Percentiles rank a stretch among this genome's conserved stretches.
These are phyloP conservation scores for sorghum (Sorghum bicolor) DNA, from an alignment of 176 grass and related monocot genomes.

Conservation along the genomic window DNA sequence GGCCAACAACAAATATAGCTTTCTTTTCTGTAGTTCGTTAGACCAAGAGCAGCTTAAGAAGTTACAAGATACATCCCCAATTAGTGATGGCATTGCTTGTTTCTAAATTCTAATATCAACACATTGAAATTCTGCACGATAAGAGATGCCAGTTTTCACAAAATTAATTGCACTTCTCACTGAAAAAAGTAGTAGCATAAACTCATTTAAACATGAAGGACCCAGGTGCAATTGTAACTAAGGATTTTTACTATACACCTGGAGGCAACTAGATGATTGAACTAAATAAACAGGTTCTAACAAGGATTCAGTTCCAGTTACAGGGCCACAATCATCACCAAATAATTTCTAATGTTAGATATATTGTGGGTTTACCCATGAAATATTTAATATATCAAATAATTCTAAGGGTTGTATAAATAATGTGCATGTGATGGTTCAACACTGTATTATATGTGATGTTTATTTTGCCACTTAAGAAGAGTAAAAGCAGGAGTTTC, in stretches of 20 bases:
- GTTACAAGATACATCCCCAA: background rate
- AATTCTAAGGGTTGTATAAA: no score
- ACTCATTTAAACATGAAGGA: background rate
- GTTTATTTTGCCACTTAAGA: no score
- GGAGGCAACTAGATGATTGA: background rate
- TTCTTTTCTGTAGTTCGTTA: background rate
- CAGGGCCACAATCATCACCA: background rate
- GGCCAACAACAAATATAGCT: background rate
- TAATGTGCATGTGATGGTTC: no score
- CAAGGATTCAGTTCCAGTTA: no score
- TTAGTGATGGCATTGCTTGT: background rate
- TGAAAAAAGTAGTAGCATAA: background rate
- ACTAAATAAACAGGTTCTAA: background rate
- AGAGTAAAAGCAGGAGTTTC: no score
- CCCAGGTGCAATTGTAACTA: background rate
- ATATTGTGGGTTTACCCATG: no score
- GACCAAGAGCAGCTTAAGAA: background rate
- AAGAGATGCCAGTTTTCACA: background rate
- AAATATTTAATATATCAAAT: no score
- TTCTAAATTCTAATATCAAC: background rate
- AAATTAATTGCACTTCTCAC: background rate
- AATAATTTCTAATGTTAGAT: background rate
- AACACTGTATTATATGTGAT: no score
- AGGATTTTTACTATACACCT: no score
- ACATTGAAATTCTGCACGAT: background rate